Conservation (phyloP, 495 filamentous ascomycete genomes). For the Tetracladium setigerum region DNA sequence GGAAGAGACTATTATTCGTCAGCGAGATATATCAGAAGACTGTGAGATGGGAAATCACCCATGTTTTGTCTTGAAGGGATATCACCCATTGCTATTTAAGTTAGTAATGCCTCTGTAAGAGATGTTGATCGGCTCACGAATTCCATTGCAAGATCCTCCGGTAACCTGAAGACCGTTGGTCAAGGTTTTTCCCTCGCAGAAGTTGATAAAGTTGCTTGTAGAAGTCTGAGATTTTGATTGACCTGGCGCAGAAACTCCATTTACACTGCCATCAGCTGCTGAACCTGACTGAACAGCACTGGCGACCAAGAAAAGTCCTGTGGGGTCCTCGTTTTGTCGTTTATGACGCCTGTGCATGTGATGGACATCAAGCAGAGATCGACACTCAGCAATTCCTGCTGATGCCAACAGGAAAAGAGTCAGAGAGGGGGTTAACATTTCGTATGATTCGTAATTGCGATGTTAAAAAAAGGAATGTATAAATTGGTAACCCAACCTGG, state of each 20-base stretch:
- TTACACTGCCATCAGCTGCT: constrained; percentile 13
- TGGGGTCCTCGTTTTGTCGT: constrained; percentile 6
- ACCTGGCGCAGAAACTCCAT: constrained; percentile 7
- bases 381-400: constrained; percentile 15
- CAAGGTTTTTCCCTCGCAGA: constrained; percentile 54
- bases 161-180: constrained; percentile 62
- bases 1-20: constrained; percentile 57
- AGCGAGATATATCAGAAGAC: too few species aligned
- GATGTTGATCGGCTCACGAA: constrained; percentile 46
- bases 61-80: constrained; percentile 27
- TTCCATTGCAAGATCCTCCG: constrained; percentile 63
- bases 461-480: constrained; percentile 1
- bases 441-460: constrained; percentile 2
- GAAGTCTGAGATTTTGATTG: constrained; percentile 20
- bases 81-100: constrained; percentile 50
- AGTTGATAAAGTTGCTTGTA: constrained; percentile 59
- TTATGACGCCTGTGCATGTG: constrained; percentile 5
- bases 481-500: constrained; percentile 11
- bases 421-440: constrained; percentile 17
- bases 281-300: constrained; percentile 20
- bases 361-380: constrained; percentile 7
- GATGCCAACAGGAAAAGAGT: constrained; percentile 16
- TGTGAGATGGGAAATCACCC: too few species aligned
- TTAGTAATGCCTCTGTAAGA: constrained; percentile 4
- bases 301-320: constrained; percentile 13